A percentile compares a stretch with the other conserved stretches of the same genome.
Evolutionary conservation across 352 stramenopile genomes (phyloP).

Genomic region (Phytophthora sp.): DNA sequence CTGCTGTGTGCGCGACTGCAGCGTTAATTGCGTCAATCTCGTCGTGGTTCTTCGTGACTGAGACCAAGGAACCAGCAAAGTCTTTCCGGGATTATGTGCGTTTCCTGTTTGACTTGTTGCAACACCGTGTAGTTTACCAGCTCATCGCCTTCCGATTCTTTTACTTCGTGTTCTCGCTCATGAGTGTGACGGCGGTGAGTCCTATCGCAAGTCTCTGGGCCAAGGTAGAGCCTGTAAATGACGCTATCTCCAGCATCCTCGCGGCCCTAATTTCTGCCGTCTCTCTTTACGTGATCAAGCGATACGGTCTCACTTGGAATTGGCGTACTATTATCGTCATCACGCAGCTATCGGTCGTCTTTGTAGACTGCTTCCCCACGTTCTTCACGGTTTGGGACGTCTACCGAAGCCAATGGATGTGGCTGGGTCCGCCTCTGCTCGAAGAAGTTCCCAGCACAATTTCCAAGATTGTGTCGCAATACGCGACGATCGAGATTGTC

Average conservation of each 20-base stretch:
- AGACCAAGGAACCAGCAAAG: slow-evolving; percentile 29
- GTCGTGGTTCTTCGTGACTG: slow-evolving; percentile 52
- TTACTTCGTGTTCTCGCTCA: slow-evolving; percentile 44
- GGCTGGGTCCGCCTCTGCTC: slow-evolving; percentile 51
- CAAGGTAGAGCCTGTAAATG: slow-evolving; percentile 50
- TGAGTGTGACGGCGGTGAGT: slow-evolving; percentile 40
- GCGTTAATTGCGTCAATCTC: slow-evolving; percentile 35
- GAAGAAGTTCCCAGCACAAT: slow-evolving; percentile 45
- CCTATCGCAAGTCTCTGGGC: slow-evolving; percentile 47
- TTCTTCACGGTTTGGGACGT: slow-evolving; percentile 64
- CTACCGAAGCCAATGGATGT: slow-evolving; percentile 63
- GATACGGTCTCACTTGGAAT: slow-evolving; percentile 50
- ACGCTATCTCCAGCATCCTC: slow-evolving; percentile 40
- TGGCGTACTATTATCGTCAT: slow-evolving; percentile 50
- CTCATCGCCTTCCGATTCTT: slow-evolving; percentile 57
- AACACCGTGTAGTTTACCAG: slow-evolving; percentile 53
- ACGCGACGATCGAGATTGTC: slow-evolving; percentile 54
- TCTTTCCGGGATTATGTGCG: slow-evolving; percentile 24
- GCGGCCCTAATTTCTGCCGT: slow-evolving; percentile 37
- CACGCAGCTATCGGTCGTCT: slow-evolving; percentile 41
- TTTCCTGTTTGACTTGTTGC: slow-evolving; percentile 50
- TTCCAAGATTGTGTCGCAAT: slow-evolving; percentile 52
- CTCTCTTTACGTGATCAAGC: slow-evolving; percentile 41
- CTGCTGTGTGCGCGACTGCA: slow-evolving; percentile 38
- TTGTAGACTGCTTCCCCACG: slow-evolving; percentile 47